These are phyloP conservation scores for Plenodomus lindquistii DNA, from an alignment of 2,329 filamentous ascomycete genomes.

Conservation along the genomic window DNA sequence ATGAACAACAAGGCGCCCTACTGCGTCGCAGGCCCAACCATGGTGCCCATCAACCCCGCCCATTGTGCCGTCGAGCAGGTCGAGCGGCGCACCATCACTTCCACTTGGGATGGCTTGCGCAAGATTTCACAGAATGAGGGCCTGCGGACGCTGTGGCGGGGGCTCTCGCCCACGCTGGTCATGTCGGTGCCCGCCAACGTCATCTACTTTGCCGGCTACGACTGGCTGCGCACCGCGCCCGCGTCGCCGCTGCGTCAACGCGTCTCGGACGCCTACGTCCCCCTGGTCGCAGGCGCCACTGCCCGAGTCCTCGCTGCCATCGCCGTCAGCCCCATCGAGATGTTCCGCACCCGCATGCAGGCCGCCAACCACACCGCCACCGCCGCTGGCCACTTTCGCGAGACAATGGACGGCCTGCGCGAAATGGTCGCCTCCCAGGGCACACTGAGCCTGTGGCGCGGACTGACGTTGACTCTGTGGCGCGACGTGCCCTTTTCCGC, in stretches of 20 bases:
- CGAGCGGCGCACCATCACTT: constrained; percentile 80
- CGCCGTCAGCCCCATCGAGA: constrained; percentile 86
- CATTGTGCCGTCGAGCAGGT: constrained; percentile 85
- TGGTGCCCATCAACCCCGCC: constrained; percentile 48
- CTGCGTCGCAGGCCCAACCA: constrained; percentile 71
- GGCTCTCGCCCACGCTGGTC: constrained; percentile 86
- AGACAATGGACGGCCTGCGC: constrained; percentile 74
- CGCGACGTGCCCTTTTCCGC: constrained; percentile 96
- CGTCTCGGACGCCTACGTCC: constrained; percentile 68
- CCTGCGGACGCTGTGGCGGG: constrained; percentile 82
- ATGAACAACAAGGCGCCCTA: constrained; percentile 81
- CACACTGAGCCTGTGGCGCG: constrained; percentile 84
- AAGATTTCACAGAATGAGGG: constrained; percentile 97
- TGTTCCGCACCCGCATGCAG: constrained; percentile 91
- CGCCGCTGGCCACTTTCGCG: constrained; percentile 70
- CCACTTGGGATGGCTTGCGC: constrained; percentile 85
- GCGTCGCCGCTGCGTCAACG: constrained; percentile 69
- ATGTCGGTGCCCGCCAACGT: constrained; percentile 97
- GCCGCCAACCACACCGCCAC: constrained; percentile 59
- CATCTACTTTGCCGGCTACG: constrained; percentile 98
- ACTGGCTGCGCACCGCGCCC: constrained; percentile 80
- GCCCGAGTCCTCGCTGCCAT: constrained; percentile 81
- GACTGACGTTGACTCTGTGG: constrained; percentile 89
- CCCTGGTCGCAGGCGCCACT: constrained; percentile 76
- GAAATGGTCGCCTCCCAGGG: constrained; percentile 80